Conservation (phyloP, 345 rosid species). For the Gossypium stocksii region DNA sequence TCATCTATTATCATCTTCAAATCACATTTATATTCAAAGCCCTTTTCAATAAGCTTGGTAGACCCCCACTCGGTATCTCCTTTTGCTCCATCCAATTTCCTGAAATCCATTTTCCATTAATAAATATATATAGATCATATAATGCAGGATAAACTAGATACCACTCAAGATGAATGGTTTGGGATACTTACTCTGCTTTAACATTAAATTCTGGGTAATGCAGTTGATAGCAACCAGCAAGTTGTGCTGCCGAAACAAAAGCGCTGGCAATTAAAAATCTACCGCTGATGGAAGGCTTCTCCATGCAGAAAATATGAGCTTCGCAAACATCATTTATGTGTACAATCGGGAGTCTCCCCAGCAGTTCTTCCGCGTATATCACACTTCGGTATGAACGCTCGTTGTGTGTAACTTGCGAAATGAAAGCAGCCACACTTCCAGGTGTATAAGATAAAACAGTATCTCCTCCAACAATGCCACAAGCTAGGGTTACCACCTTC, state of each 20-base stretch:
- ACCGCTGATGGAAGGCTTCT: constrained; percentile 30
- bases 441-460: constrained; percentile 28
- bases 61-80: constrained; percentile 16
- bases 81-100: constrained; percentile 21
- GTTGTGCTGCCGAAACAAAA: constrained; percentile 14
- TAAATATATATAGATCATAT: too few species aligned
- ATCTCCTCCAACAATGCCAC: constrained; percentile 41
- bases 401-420: constrained; percentile 19
- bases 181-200: constrained; percentile 14
- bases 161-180: too few species aligned
- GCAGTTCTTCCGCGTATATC: constrained; percentile 26
- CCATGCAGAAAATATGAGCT: constrained; percentile 36
- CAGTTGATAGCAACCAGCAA: constrained; percentile 14
- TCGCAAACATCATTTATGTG: constrained; percentile 45
- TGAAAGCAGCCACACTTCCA: neutral
- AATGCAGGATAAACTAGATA: too few species aligned
- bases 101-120: constrained; percentile 7
- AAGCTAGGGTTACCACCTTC: constrained; percentile 33
- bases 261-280: constrained; percentile 23
- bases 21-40: constrained; percentile 26
- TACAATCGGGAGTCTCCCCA: constrained; percentile 39
- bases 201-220: constrained; percentile 23
- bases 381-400: neutral
- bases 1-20: constrained; percentile 25
- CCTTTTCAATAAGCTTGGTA: constrained; percentile 28